Percentiles rank a stretch among this genome's conserved stretches.
Conservation (phyloP, 2,329 filamentous ascomycete genomes). For the Bipolaris cookei region DNA sequence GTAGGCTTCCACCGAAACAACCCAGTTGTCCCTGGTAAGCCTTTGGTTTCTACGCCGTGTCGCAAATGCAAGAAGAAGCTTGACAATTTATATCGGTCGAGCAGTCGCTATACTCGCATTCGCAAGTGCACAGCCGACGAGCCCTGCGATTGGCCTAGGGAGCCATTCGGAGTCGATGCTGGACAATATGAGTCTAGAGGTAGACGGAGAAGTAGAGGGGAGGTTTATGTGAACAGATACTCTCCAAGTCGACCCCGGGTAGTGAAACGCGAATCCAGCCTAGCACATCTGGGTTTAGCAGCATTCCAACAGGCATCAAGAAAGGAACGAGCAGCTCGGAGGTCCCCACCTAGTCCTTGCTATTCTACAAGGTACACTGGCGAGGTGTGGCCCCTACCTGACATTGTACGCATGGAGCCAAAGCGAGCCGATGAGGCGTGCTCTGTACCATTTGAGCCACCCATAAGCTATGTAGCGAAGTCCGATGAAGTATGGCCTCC, state of each 20-base stretch:
- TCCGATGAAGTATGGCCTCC: conserved; percentile 32
- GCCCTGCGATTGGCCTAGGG: conserved; percentile 38
- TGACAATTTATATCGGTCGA: conserved; percentile 18
- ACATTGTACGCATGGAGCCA: conserved; percentile 20
- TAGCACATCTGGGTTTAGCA: conserved; percentile 33
- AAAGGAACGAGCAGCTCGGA: conserved; percentile 18
- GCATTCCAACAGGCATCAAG: conserved; percentile 29
- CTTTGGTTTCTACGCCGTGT: conserved; percentile 33
- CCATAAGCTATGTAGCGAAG: conserved; percentile 10
- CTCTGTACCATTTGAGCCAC: conserved; percentile 3
- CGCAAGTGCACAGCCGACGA: conserved; percentile 30
- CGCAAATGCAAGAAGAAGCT: conserved; percentile 42
- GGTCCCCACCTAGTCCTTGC: conserved; percentile 32
- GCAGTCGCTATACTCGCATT: conserved; percentile 28
- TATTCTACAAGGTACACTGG: conserved; percentile 24
- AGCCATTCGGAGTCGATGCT: conserved; percentile 25
- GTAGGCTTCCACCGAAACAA: conserved; percentile 44
- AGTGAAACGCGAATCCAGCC: conserved; percentile 27
- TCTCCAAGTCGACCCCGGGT: conserved; percentile 28
- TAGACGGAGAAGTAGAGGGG: conserved; percentile 30
- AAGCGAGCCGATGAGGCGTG: conserved; percentile 5
- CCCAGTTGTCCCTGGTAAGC: conserved; percentile 44
- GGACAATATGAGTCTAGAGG: conserved; percentile 31
- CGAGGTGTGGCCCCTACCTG: conserved; percentile 27
- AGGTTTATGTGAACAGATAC: conserved; percentile 22